phyloP scores from a whole-genome alignment of 1,284 basidiomycete species.

The Entoloma clypeatum region DNA sequence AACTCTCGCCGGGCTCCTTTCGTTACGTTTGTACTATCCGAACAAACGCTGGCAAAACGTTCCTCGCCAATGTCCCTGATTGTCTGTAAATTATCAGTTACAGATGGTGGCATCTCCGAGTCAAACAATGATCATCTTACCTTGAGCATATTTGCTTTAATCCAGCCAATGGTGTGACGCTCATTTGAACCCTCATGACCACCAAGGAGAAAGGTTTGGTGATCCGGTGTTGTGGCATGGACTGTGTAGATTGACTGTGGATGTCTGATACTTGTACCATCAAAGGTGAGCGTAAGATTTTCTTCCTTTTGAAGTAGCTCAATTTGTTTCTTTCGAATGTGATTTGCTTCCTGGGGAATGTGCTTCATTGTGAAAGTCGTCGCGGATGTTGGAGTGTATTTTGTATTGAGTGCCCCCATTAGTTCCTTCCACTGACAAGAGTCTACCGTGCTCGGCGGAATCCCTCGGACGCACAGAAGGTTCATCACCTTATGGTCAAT shows the following conservation, averaged over 20 bases:
- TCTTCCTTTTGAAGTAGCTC: constrained; percentile 16
- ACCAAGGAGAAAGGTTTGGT: constrained; percentile 23
- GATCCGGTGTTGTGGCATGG: constrained; percentile 26
- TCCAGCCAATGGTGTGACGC: constrained; percentile 20
- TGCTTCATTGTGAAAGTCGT: background rate
- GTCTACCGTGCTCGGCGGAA: constrained; percentile 21
- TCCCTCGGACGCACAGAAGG: constrained; percentile 21
- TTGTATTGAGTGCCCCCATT: constrained; percentile 13
- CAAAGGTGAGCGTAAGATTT: constrained; percentile 29
- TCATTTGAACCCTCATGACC: constrained; percentile 26
- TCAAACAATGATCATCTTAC: constrained; percentile 12
- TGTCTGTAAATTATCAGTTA: constrained; percentile 13
- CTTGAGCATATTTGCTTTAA: constrained; percentile 17
- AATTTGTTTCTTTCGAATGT: constrained; percentile 13
- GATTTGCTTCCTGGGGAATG: constrained; percentile 21
- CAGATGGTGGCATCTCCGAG: no score
- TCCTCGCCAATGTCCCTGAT: constrained; percentile 19
- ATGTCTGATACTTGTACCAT: constrained; percentile 25
- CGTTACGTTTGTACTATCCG: constrained; percentile 25
- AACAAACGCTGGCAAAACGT: constrained; percentile 13
- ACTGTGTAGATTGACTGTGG: constrained; percentile 26
- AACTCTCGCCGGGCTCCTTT: constrained; percentile 14
- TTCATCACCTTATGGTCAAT: constrained; percentile 18
- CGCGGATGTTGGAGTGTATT: constrained; percentile 12
- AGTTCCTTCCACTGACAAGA: constrained; percentile 23